phyloP scores from a whole-genome alignment of 1,284 basidiomycete species.

The Sphagnurus paluster region DNA sequence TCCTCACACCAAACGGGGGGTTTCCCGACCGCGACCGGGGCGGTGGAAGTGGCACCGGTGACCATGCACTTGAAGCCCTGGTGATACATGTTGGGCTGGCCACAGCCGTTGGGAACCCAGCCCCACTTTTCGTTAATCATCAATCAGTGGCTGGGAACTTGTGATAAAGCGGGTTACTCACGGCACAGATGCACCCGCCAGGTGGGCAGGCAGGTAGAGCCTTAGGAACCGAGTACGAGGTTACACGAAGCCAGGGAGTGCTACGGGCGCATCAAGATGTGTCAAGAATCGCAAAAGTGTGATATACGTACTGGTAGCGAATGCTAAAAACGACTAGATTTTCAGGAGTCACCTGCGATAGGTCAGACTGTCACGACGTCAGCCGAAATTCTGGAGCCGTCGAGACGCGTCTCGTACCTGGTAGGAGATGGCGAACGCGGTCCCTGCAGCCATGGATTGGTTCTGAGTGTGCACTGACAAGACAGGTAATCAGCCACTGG shows the following conservation, averaged over 20 bases:
- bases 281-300: background rate
- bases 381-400: background rate
- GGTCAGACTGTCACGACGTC: slow-evolving; percentile 27
- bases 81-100: slow-evolving; percentile 48
- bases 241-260: slow-evolving; percentile 48
- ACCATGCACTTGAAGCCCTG: slow-evolving; percentile 43
- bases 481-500: background rate
- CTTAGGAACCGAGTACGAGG: slow-evolving; percentile 45
- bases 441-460: slow-evolving; percentile 45
- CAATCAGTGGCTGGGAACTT: slow-evolving; percentile 1
- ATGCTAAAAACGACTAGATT: slow-evolving; percentile 42
- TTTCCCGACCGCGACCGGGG: slow-evolving; percentile 34
- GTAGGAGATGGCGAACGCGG: slow-evolving; percentile 46
- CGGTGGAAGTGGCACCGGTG: slow-evolving; percentile 35
- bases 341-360: slow-evolving; percentile 34
- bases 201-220: slow-evolving; percentile 45
- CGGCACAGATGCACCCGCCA: slow-evolving; percentile 49
- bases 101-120: slow-evolving; percentile 42
- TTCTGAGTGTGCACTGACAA: slow-evolving; percentile 42
- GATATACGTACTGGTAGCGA: slow-evolving; percentile 29
- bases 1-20: slow-evolving; percentile 48
- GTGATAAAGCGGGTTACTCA: slow-evolving; percentile 25
- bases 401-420: slow-evolving; percentile 20
- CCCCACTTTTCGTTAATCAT: slow-evolving; percentile 38
- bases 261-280: slow-evolving; percentile 22